Evolutionary conservation across 495 filamentous ascomycete genomes (phyloP).

Genomic region (Xeromyces bisporus): DNA sequence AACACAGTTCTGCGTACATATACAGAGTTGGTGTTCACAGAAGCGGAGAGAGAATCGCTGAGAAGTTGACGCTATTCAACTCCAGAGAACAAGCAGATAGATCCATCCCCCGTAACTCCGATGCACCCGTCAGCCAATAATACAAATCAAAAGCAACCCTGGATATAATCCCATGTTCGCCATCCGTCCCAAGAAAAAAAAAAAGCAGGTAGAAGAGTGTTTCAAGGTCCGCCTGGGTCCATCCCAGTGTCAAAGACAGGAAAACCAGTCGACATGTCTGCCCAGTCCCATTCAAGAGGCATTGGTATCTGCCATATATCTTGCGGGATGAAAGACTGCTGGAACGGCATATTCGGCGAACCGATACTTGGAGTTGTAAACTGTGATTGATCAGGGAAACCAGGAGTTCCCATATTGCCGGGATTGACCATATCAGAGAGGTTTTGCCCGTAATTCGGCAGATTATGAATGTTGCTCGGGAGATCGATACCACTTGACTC

Average conservation of each 20-base stretch:
- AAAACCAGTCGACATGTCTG: slow-evolving; percentile 51
- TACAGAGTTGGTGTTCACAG: too few species aligned
- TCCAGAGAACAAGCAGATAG: too few species aligned
- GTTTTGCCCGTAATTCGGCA: slow-evolving; percentile 21
- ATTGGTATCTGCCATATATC: slow-evolving; percentile 94
- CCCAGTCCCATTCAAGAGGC: slow-evolving; percentile 98
- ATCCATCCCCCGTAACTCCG: too few species aligned
- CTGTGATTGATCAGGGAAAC: slow-evolving; percentile 28
- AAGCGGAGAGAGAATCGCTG: too few species aligned
- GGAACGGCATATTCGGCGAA: slow-evolving; percentile 40
- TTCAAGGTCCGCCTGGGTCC: slow-evolving; percentile 9
- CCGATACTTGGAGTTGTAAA: slow-evolving; percentile 21
- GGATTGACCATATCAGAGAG: slow-evolving; percentile 25
- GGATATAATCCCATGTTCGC: not conserved
- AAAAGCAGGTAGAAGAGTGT: too few species aligned
- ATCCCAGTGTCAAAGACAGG: slow-evolving; percentile 20
- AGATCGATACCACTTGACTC: slow-evolving; percentile 5
- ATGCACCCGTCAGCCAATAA: not conserved
- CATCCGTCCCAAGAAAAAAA: not conserved
- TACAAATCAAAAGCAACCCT: not conserved
- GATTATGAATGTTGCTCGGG: slow-evolving; percentile 14
- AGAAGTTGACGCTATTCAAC: too few species aligned
- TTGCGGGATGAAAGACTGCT: slow-evolving; percentile 90
- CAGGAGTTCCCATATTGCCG: slow-evolving; percentile 19
- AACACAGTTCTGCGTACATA: too few species aligned